Evolutionary conservation across 176 grass and related monocot genomes (phyloP).

Genomic region (Typha latifolia): DNA sequence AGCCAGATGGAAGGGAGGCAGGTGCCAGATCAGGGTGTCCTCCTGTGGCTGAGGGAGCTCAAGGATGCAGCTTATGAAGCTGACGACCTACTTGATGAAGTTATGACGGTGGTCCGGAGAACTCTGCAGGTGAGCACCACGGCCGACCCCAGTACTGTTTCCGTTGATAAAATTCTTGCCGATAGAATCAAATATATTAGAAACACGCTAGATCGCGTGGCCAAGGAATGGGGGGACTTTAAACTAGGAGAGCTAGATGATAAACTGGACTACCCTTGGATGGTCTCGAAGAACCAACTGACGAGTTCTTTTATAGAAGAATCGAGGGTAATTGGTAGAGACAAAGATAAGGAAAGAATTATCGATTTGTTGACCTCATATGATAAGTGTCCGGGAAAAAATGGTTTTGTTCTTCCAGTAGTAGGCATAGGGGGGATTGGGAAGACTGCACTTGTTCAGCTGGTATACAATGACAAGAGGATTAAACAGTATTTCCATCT

Average conservation of each 20-base stretch:
- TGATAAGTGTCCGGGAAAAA: neutral
- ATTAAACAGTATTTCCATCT: conserved; percentile 45
- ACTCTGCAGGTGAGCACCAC: conserved; percentile 14
- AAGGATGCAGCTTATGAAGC: conserved; percentile 58
- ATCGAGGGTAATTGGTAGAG: conserved; percentile 54
- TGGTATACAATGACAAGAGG: conserved; percentile 52
- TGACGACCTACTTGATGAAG: conserved; percentile 64
- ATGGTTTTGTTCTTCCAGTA: conserved; percentile 50
- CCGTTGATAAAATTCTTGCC: neutral
- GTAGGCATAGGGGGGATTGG: conserved; percentile 5
- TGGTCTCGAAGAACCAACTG: conserved; percentile 19
- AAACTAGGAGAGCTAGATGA: conserved; percentile 24
- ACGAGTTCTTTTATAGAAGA: conserved; percentile 62
- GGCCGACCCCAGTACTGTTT: too few relatives aligned
- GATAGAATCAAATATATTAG: conserved; percentile 39
- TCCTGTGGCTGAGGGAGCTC: conserved; percentile 48
- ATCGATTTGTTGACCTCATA: conserved; percentile 45
- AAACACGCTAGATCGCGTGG: conserved; percentile 49
- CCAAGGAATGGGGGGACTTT: conserved; percentile 45
- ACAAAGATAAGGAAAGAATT: conserved; percentile 43
- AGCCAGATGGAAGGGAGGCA: conserved; percentile 47
- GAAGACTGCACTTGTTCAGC: conserved; percentile 56
- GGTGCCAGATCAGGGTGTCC: conserved; percentile 32
- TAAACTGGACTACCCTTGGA: neutral
- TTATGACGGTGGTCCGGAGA: conserved; percentile 16